Evolutionary conservation across 139 green algal species (phyloP), one percentile per base, ranked within the genome.

Genomic region (Diplosphaera chodatii): DNA sequence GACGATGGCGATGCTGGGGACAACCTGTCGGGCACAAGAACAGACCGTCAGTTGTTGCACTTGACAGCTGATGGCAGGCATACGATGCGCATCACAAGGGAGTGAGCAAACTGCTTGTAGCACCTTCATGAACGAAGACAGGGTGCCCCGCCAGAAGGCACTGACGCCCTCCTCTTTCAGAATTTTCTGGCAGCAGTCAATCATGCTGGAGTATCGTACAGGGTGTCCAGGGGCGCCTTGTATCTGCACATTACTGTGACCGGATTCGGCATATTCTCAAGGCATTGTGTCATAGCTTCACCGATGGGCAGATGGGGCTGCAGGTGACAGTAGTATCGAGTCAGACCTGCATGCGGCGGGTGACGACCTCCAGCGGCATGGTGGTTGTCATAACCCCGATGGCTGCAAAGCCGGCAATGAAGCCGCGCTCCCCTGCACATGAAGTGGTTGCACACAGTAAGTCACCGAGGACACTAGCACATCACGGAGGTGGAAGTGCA

Each of bases 291-390:
- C 22, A 10, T 48, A 20, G 37, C 37, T 48, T 6, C 37, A 48
- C 6, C 8, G 10, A 10, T 48, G n/a, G n/a, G n/a, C n/a, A n/a
- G n/a, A n/a, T n/a, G n/a, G n/a, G n/a, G n/a, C n/a, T n/a, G n/a
- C n/a, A n/a, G n/a, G n/a, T n/a, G n/a, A n/a, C n/a, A n/a, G n/a
- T n/a, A n/a, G n/a, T n/a, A n/a, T n/a, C n/a, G n/a, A n/a, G n/a
- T n/a, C n/a, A n/a, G 6, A 73, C 77, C 77, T 82, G 77, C 72
- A 82, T 64, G 33, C 77, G 77, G 21, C 73, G 65, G 48, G 63
- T 40, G 10, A 78, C 40, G 1, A 74, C 74, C 31, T 76, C 72
- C 16, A 78, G 37, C 16, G 77, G 77, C 77, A 78, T 73, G 23
- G 72, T 82, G 1, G 66, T 62, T 2, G 66, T 63, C 76, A 77